A percentile compares a stretch with the other conserved stretches of the same genome.
These are phyloP conservation scores for Priceomyces medius DNA, from an alignment of 805 yeast genomes.

Conservation along the genomic window DNA sequence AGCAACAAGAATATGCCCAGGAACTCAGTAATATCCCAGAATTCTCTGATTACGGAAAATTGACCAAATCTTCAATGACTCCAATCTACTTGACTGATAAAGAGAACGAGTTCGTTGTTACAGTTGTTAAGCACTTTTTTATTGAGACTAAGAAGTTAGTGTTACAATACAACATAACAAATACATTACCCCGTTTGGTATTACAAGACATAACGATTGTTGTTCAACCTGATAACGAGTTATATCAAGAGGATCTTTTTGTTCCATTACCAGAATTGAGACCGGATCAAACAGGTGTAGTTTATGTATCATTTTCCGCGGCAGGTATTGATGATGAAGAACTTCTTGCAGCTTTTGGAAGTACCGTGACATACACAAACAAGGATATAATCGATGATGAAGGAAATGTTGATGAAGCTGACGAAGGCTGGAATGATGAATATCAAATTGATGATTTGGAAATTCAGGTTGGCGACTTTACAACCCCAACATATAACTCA, in stretches of 20 bases:
- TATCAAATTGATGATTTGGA: slow-evolving; percentile 83
- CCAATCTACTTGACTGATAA: slow-evolving; percentile 75
- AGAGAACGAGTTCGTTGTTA: slow-evolving; percentile 91
- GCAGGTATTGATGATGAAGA: slow-evolving; percentile 49
- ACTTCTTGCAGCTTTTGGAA: slow-evolving; percentile 50
- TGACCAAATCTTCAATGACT: slow-evolving; percentile 66
- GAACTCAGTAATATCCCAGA: slow-evolving; percentile 73
- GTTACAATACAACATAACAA: slow-evolving; percentile 78
- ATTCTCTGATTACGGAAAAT: slow-evolving; percentile 67
- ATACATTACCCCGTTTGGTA: slow-evolving; percentile 77
- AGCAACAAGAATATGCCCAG: slow-evolving; percentile 66
- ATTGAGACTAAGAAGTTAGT: slow-evolving; percentile 63
- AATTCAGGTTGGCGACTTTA: slow-evolving; percentile 76
- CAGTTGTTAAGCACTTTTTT: slow-evolving; percentile 80
- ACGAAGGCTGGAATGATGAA: slow-evolving; percentile 89
- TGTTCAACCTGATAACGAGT: slow-evolving; percentile 60
- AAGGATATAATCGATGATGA: slow-evolving; percentile 78
- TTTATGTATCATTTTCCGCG: slow-evolving; percentile 74
- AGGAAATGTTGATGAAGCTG: slow-evolving; percentile 60
- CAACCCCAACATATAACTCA: slow-evolving; percentile 73
- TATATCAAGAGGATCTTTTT: slow-evolving; percentile 65
- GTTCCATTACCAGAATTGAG: slow-evolving; percentile 69
- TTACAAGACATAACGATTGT: slow-evolving; percentile 75
- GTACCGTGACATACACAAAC: slow-evolving; percentile 68
- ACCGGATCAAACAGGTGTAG: slow-evolving; percentile 70